Evolutionary conservation across 2,329 filamentous ascomycete species (phyloP).

Genomic region (Apiospora saccharicola): DNA sequence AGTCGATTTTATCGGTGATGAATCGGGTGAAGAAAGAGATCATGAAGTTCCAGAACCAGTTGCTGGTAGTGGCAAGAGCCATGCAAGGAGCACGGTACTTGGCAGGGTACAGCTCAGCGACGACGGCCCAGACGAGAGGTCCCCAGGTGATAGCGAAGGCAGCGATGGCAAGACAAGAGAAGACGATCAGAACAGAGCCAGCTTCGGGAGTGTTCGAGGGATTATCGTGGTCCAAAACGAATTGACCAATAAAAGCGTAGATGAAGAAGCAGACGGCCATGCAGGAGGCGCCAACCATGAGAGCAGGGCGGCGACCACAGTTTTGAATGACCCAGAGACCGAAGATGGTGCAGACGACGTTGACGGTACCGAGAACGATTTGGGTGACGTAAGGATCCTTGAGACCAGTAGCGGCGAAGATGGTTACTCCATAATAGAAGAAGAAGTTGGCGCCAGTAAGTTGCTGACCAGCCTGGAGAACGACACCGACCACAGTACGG

Average conservation of each 20-base stretch:
- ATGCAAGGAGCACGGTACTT: conserved; percentile 62
- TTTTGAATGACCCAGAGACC: conserved; percentile 72
- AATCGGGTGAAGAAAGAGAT: conserved; percentile 66
- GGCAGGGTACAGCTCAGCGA: conserved; percentile 69
- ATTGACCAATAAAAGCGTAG: conserved; percentile 58
- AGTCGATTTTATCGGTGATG: conserved; percentile 74
- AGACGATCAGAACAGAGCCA: conserved; percentile 69
- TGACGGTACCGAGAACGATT: conserved; percentile 73
- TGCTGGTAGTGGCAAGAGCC: conserved; percentile 63
- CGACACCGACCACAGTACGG: conserved; percentile 67
- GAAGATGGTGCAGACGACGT: conserved; percentile 70
- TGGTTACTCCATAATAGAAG: conserved; percentile 71
- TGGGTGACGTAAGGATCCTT: conserved; percentile 71
- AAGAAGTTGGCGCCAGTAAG: conserved; percentile 74
- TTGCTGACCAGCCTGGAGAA: conserved; percentile 71
- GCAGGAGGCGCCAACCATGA: conserved; percentile 70
- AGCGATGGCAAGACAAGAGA: conserved; percentile 73
- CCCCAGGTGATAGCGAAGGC: conserved; percentile 76
- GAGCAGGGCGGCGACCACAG: conserved; percentile 67
- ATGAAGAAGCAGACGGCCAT: conserved; percentile 62
- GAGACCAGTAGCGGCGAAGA: conserved; percentile 72
- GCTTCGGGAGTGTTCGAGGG: conserved; percentile 54
- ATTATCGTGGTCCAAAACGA: conserved; percentile 49
- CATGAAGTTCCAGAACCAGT: conserved; percentile 73
- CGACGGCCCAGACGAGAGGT: conserved; percentile 71